Conservation (phyloP, 2,329 filamentous ascomycete genomes). For the Sporothrix luriei region DNA sequence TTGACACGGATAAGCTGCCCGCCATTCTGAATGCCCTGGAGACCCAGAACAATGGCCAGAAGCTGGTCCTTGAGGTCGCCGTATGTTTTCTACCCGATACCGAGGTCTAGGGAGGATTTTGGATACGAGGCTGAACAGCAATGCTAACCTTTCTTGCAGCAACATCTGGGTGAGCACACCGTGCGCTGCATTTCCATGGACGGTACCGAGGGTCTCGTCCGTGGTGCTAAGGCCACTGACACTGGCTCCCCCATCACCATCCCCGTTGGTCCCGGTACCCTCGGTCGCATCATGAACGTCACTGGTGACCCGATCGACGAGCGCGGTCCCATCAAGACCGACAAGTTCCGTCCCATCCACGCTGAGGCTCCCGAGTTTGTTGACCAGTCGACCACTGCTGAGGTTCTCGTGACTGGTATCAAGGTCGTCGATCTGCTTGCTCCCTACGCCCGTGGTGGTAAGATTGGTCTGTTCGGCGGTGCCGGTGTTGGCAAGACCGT, state of each 20-base stretch:
- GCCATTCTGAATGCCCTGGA: slow-evolving; percentile 96
- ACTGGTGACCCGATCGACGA: slow-evolving; percentile 99
- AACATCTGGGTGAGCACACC: slow-evolving; percentile 99
- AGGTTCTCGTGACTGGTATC: slow-evolving; percentile 98
- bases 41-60: slow-evolving; percentile 88
- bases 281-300: slow-evolving; percentile 99
- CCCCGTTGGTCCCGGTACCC: slow-evolving; percentile 87
- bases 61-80: slow-evolving; percentile 93
- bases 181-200: slow-evolving; percentile 99
- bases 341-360: slow-evolving; percentile 89
- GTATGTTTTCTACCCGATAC: slow-evolving; percentile 57
- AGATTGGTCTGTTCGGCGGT: slow-evolving; percentile 99
- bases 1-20: slow-evolving; percentile 89
- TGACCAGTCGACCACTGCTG: slow-evolving; percentile 94
- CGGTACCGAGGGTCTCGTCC: slow-evolving; percentile 99
- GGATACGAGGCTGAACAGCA: background rate
- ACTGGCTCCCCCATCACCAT: slow-evolving; percentile 95
- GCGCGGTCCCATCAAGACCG: slow-evolving; percentile 94
- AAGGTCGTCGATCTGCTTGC: slow-evolving; percentile 99
- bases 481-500: slow-evolving; percentile 99
- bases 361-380: slow-evolving; percentile 87
- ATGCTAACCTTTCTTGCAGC: slow-evolving; percentile 55
- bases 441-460: slow-evolving; percentile 99
- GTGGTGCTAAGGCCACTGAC: slow-evolving; percentile 81
- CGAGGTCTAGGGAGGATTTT: background rate